Conservation (phyloP, 2,329 filamentous ascomycete genomes). For the Chrysoporthe deuterocubensis region DNA sequence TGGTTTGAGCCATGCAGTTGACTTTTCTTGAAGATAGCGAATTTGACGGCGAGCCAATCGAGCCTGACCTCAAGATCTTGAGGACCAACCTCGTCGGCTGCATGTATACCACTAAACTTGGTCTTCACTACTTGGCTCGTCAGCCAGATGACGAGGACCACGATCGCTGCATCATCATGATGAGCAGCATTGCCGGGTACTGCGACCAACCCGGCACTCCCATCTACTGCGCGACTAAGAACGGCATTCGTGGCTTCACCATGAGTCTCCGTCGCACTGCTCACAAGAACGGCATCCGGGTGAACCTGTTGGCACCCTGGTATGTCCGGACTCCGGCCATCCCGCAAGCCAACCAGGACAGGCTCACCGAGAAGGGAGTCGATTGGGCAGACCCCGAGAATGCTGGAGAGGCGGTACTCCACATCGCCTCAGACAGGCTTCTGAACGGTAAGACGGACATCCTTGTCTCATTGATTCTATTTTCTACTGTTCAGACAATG, state of each 20-base stretch:
- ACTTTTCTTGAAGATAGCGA: neutral
- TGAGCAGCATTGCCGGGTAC: slow-evolving; percentile 41
- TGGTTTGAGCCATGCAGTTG: neutral
- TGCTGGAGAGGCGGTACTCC: neutral
- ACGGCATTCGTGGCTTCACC: slow-evolving; percentile 44
- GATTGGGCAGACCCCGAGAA: neutral
- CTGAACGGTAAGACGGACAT: neutral
- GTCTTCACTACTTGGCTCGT: slow-evolving; percentile 42
- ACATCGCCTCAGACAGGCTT: neutral
- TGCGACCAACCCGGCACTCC: slow-evolving; percentile 38
- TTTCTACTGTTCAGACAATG: neutral
- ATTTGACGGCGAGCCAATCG: slow-evolving; percentile 29
- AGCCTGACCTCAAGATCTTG: slow-evolving; percentile 37
- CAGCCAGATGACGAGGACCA: slow-evolving; percentile 33
- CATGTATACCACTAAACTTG: slow-evolving; percentile 37
- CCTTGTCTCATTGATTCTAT: neutral
- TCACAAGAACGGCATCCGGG: slow-evolving; percentile 39
- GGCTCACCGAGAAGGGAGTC: slow-evolving; percentile 36
- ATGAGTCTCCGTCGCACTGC: slow-evolving; percentile 39
- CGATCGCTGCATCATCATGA: slow-evolving; percentile 39
- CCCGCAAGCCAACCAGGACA: slow-evolving; percentile 27
- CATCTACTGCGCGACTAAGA: slow-evolving; percentile 44
- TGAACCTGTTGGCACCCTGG: slow-evolving; percentile 44
- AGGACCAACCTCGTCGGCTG: slow-evolving; percentile 38
- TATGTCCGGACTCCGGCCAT: slow-evolving; percentile 32